phyloP scores from a whole-genome alignment of 345 rosid species.

The Rhodamnia argentea region DNA sequence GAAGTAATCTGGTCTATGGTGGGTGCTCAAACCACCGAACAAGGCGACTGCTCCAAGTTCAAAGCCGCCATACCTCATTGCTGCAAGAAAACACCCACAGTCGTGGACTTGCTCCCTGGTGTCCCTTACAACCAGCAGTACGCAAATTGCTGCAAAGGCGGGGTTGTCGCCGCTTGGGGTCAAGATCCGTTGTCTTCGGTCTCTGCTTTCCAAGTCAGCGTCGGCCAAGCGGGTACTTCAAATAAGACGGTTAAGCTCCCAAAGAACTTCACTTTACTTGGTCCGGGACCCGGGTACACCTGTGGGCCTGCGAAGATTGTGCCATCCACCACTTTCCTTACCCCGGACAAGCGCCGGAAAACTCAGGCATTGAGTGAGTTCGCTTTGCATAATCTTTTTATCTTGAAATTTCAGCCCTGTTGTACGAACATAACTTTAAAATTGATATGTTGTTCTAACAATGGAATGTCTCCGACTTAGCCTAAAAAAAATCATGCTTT shows the following conservation, averaged over 20 bases:
- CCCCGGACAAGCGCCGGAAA: conserved; percentile 50
- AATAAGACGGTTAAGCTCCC: conserved; percentile 83
- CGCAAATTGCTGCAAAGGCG: conserved; percentile 87
- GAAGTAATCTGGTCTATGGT: conserved; percentile 76
- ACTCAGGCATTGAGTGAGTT: conserved; percentile 78
- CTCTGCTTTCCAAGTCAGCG: conserved; percentile 69
- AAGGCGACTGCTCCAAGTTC: conserved; percentile 96
- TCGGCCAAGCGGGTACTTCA: conserved; percentile 66
- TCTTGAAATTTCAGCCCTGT: background rate
- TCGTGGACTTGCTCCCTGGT: conserved; percentile 71
- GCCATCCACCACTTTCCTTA: conserved; percentile 50
- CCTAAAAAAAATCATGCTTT: background rate
- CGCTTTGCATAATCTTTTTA: background rate
- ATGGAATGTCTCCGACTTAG: background rate
- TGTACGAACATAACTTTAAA: background rate
- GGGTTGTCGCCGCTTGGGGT: conserved; percentile 68
- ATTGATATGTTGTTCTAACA: background rate
- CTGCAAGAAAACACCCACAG: conserved; percentile 64
- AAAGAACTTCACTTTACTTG: conserved; percentile 74
- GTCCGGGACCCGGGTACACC: conserved; percentile 84
- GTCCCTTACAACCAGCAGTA: conserved; percentile 77
- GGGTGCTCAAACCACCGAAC: conserved; percentile 82
- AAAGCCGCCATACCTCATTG: conserved; percentile 76
- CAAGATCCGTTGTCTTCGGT: conserved; percentile 67
- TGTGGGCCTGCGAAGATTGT: conserved; percentile 78